phyloP scores from a whole-genome alignment of 2,329 filamentous ascomycete genomes.

The Arthrobotrys entomopaga region DNA sequence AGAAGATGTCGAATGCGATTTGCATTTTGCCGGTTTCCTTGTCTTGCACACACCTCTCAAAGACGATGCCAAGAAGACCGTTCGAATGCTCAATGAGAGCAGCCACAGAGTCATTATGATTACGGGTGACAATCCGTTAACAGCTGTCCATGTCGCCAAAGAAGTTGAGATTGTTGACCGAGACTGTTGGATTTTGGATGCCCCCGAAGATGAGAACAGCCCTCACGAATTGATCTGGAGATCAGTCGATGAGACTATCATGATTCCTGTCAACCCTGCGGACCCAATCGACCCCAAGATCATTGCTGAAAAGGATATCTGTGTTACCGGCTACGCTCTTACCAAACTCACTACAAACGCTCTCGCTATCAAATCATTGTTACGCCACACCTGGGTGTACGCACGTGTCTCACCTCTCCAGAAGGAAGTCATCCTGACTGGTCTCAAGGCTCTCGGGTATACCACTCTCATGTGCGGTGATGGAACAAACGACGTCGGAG shows the following conservation, averaged over 20 bases:
- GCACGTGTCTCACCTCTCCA: slow-evolving; percentile 98
- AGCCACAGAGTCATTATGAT: slow-evolving; percentile 99
- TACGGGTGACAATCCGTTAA: slow-evolving; percentile 96
- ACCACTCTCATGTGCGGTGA: slow-evolving; percentile 99
- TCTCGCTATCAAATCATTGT: slow-evolving; percentile 76
- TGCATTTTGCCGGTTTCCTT: slow-evolving; percentile 93
- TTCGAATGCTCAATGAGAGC: slow-evolving; percentile 98
- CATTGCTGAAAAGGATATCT: slow-evolving; percentile 86
- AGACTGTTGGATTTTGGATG: slow-evolving; percentile 92
- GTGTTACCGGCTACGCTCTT: slow-evolving; percentile 93
- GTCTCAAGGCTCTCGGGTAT: slow-evolving; percentile 95
- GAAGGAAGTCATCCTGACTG: slow-evolving; percentile 97
- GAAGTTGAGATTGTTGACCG: slow-evolving; percentile 98
- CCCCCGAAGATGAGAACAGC: slow-evolving; percentile 85
- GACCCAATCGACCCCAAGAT: slow-evolving; percentile 84
- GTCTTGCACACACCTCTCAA: slow-evolving; percentile 96
- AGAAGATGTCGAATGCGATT: slow-evolving; percentile 84
- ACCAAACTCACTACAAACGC: slow-evolving; percentile 85
- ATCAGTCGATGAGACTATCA: slow-evolving; percentile 89
- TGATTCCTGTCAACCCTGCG: slow-evolving; percentile 83
- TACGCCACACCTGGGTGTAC: slow-evolving; percentile 96
- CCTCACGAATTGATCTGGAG: slow-evolving; percentile 88
- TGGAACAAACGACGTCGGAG: slow-evolving; percentile 97
- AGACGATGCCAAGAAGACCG: slow-evolving; percentile 91
- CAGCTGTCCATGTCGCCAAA: slow-evolving; percentile 91